Conservation (phyloP, 139 green algal species). For the Chlorella sp. region DNA sequence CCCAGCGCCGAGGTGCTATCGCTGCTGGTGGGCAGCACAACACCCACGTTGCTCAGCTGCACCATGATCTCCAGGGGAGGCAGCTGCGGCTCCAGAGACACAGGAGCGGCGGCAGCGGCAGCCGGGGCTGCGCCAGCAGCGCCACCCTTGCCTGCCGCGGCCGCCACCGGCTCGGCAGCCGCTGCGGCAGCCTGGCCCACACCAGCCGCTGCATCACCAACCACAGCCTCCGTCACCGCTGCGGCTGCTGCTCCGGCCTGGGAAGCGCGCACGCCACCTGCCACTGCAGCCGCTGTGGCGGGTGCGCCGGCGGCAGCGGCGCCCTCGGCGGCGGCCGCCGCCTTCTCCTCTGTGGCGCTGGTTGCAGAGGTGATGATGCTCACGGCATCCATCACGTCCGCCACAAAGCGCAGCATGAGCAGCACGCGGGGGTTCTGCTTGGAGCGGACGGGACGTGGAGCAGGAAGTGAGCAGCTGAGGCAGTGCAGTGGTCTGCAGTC, state of each 20-base stretch:
- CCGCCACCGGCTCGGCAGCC: background rate
- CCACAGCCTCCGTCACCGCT: no score
- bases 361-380: slow-evolving; percentile 48
- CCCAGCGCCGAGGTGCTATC: slow-evolving; percentile 47
- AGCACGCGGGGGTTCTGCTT: slow-evolving; percentile 57
- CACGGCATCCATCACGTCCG: slow-evolving; percentile 52
- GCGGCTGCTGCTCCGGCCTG: background rate
- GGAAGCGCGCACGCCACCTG: background rate
- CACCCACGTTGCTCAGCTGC: slow-evolving; percentile 47
- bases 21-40: slow-evolving; percentile 56
- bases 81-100: no score
- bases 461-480: background rate
- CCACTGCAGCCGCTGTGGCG: no score
- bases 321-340: no score
- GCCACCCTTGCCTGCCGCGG: no score
- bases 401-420: slow-evolving; percentile 62
- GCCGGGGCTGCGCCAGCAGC: background rate
- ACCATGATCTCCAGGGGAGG: slow-evolving; percentile 50
- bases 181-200: background rate
- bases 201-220: background rate
- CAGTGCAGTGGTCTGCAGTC: no score
- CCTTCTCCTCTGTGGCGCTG: background rate
- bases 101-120: background rate
- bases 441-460: background rate
- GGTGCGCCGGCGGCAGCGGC: background rate